Base-by-base conservation (phyloP, 371 early-diverging fungal genomes). In the Coemansia sp. region DNA sequence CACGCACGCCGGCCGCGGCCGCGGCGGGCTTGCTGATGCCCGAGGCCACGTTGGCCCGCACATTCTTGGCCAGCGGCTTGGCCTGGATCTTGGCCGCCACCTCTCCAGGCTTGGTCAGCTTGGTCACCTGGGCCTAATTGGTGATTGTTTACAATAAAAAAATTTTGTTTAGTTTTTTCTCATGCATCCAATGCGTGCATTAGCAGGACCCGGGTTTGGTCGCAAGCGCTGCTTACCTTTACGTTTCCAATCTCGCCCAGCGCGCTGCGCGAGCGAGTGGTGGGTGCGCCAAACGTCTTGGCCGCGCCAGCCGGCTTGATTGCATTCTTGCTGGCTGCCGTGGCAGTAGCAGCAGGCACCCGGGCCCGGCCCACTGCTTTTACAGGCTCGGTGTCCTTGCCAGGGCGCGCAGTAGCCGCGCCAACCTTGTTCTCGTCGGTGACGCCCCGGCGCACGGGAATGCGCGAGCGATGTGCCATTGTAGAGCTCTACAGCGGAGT, bases 391-490 rank as follows among this genome's bases (percentile, higher is more conserved):
- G 18, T 14, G 54, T 64, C 60, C 46, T 62, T 62, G 16, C 16
- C 60, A 11, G 33, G 38, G 18, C 57, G 63, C 4, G 46, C 51
- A 16, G 57, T 51, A 2, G 55, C n/a, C 3, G 53, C 39, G 6
- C 52, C 60, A 12, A 62, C 60, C 18, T 54, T 72, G 69, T 72
- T 72, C 38, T 72, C 74, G 50, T 72, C 69, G 16, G 69, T 54
- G 4, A 14, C 65, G 1, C 59, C 31, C n/a, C 62, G 34, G 43
- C 69, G 74, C 14, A 59, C 57, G 1, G 74, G 74, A 16, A 72
- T 72, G 34, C 74, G 74, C 54, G 69, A 62, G 37, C 71, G 66
- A 39, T 65, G 33, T n/a, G 71, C 55, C 67, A 70, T 66, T 4
- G 67, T 66, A 2, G 71, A 66, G 42, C 67, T 62, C 62, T 66